Evolutionary conservation across 306 rosid genomes (phyloP), one percentile per base, ranked within the genome.

Genomic region (Sicyos edulis): DNA sequence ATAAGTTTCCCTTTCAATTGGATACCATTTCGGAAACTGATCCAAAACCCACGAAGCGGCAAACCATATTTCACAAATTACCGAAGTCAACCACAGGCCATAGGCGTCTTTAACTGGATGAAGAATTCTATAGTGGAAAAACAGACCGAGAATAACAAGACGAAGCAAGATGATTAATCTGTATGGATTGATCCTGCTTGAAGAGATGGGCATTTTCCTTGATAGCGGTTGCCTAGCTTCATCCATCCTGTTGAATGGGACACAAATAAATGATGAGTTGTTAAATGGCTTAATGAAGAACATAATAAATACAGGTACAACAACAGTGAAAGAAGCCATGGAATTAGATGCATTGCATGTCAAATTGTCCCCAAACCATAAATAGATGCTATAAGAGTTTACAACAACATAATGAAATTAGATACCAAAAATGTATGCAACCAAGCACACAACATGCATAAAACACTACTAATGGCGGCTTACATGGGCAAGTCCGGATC

Each of bases 201-300:
- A 93, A 68, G 92, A 74, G 59, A 93, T 73, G 16, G 99, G 95
- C 49, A 85, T 21, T 81, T 91, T 93, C 71, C 99, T 86, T 53
- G 99, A 93, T 29, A 93, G 89, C 12, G 99, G 99, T 76, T 93
- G 96, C 81, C 97, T 82, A 65, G 93, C 99, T 86, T 93, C 99
- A 67, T 93, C 99, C 99, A 93, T 93, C 96, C 99, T 93, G 88
- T 76, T 40, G 54, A 64, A 72, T 20, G 21, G 75, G 12, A 82
- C 11, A 57, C 63, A 65, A 21, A 54, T 76, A 75, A 14, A 40
- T 61, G 19, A 59, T 74, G 17, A 34, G 47, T 15, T 53, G 75
- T 72, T 40, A 55, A 17, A 56, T 8, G 54, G 21, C 5, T 21
- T 9, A 17, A 10, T 17, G n/a, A 54, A 44, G 12, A 72, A 56